A percentile compares a stretch with the other conserved stretches of the same genome.
Evolutionary conservation across 495 filamentous ascomycete genomes (phyloP).

Genomic region (Chlorociboria aeruginascens): DNA sequence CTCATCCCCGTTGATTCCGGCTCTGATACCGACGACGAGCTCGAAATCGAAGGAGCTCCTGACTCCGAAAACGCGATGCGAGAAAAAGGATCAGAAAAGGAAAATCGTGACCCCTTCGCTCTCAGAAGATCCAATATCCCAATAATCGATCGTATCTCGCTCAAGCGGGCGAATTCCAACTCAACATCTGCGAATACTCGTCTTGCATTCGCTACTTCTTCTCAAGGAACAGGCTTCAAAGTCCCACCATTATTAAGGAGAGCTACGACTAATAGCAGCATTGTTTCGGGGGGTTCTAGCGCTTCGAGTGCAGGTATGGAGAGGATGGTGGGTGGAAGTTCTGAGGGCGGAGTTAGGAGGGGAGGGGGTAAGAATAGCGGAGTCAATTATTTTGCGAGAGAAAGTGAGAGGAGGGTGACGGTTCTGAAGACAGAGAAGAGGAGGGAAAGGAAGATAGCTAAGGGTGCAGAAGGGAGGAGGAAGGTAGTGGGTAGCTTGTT

Average conservation of each 20-base stretch:
- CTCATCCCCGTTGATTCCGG: conserved; percentile 27
- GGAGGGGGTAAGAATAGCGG: conserved; percentile 54
- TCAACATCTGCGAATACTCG: conserved; percentile 36
- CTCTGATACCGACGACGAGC: conserved; percentile 19
- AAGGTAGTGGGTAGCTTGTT: conserved; percentile 40
- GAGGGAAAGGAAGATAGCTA: conserved; percentile 55
- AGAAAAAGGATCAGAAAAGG: conserved; percentile 21
- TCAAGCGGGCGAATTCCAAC: conserved; percentile 55
- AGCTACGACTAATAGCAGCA: conserved; percentile 52
- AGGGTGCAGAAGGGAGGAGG: conserved; percentile 42
- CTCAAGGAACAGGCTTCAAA: conserved; percentile 43
- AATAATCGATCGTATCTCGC: conserved; percentile 71
- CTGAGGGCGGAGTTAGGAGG: conserved; percentile 25
- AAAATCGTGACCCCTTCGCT: conserved; percentile 19
- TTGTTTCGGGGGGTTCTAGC: conserved; percentile 27
- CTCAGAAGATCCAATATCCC: conserved; percentile 38
- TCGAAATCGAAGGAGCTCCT: conserved; percentile 25
- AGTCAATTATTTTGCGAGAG: conserved; percentile 74
- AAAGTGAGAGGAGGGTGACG: conserved; percentile 47
- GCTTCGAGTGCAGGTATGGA: conserved; percentile 19
- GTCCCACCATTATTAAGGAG: conserved; percentile 70
- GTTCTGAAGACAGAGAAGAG: conserved; percentile 49
- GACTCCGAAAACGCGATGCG: conserved; percentile 20
- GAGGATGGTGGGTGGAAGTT: conserved; percentile 22
- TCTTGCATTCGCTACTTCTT: conserved; percentile 48